phyloP scores from a whole-genome alignment of 805 yeast species.

The Nakazawaea wickerhamii region DNA sequence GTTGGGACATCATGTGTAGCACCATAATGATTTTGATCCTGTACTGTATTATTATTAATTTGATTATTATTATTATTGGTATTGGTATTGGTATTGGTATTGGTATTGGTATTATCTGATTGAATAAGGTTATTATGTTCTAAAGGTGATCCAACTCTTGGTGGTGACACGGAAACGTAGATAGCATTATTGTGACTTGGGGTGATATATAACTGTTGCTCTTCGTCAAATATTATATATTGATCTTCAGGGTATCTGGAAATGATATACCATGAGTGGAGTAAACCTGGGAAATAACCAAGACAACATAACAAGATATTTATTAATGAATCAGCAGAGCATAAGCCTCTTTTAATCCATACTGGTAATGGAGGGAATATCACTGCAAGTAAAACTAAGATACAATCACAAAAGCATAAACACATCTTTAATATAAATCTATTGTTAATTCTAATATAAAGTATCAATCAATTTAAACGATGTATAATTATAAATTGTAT shows the following conservation, averaged over 20 bases:
- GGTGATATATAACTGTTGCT: constrained; percentile 11
- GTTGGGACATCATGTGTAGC: constrained; percentile 15
- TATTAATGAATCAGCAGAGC: constrained; percentile 64
- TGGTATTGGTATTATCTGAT: neutral
- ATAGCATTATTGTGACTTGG: constrained; percentile 6
- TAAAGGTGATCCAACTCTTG: constrained; percentile 19
- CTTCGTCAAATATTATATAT: constrained; percentile 13
- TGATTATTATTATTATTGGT: constrained; percentile 13
- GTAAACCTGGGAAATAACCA: constrained; percentile 66
- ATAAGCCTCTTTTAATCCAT: constrained; percentile 63
- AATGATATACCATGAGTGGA: constrained; percentile 66
- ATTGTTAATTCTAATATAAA: neutral
- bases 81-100: constrained; percentile 16
- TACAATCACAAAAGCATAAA: constrained; percentile 47
- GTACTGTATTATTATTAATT: neutral
- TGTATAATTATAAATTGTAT: too few relatives aligned
- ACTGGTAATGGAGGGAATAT: constrained; percentile 80
- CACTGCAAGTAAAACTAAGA: constrained; percentile 63
- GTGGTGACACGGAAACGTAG: constrained; percentile 13
- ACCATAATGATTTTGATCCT: constrained; percentile 3
- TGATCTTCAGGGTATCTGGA: constrained; percentile 39
- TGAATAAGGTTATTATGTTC: too few relatives aligned
- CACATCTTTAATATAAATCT: constrained; percentile 14
- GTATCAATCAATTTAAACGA: too few relatives aligned
- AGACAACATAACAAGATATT: constrained; percentile 57